Conservation (phyloP, 805 yeast genomes). For the Candida quercuum region DNA sequence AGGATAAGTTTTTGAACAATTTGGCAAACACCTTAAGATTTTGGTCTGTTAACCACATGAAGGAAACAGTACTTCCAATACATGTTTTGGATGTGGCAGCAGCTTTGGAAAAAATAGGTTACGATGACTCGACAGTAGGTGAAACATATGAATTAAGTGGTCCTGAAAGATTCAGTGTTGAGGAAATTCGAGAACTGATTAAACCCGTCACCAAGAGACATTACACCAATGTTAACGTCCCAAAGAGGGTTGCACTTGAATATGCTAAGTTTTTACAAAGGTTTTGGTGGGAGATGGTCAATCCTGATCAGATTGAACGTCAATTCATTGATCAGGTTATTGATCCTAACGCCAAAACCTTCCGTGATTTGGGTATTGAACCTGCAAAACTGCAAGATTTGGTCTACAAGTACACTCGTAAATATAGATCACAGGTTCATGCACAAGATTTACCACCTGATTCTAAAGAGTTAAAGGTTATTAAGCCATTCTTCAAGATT, state of each 20-base stretch:
- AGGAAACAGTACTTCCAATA: constrained; percentile 63
- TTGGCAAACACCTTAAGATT: constrained; percentile 51
- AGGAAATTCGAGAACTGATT: constrained; percentile 66
- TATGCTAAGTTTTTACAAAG: constrained; percentile 31
- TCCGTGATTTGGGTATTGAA: constrained; percentile 65
- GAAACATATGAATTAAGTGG: constrained; percentile 72
- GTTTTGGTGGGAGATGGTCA: constrained; percentile 42
- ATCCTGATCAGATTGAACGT: constrained; percentile 73
- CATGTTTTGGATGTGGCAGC: constrained; percentile 73
- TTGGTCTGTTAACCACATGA: constrained; percentile 61
- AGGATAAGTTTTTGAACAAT: constrained; percentile 62
- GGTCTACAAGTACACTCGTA: constrained; percentile 39
- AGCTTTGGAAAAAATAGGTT: constrained; percentile 74
- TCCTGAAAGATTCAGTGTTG: constrained; percentile 54
- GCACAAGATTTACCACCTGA: constrained; percentile 39
- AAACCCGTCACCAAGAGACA: constrained; percentile 49
- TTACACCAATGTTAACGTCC: constrained; percentile 33
- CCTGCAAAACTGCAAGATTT: constrained; percentile 48
- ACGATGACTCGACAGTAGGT: constrained; percentile 76
- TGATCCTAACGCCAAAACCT: constrained; percentile 56
- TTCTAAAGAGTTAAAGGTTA: constrained; percentile 28
- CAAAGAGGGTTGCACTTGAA: constrained; percentile 30
- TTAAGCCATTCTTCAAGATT: constrained; percentile 15
- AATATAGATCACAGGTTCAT: constrained; percentile 25
- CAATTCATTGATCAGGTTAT: constrained; percentile 60